These are phyloP conservation scores for Panellus pusillus DNA, from an alignment of 768 basidiomycete species.

Conservation along the genomic window DNA sequence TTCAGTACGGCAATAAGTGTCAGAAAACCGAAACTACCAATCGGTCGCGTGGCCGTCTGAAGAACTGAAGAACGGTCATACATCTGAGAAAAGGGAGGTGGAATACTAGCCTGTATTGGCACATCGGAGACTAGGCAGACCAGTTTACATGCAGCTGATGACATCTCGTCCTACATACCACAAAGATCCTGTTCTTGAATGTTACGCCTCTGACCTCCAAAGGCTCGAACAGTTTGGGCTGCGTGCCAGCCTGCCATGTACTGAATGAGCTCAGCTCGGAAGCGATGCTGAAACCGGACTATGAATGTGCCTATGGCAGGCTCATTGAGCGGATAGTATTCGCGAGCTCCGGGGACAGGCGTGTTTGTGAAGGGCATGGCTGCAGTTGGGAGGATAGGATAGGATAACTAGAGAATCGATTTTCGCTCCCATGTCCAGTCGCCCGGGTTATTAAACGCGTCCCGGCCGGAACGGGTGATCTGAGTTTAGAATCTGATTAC, in stretches of 20 bases:
- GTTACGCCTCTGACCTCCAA: conserved; percentile 57
- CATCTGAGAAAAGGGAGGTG: background rate
- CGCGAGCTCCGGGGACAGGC: conserved; percentile 47
- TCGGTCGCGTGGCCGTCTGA: conserved; percentile 70
- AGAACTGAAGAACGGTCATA: conserved; percentile 1
- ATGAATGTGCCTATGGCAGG: conserved; percentile 49
- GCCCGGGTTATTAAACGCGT: no score
- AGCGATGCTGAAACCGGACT: conserved; percentile 10
- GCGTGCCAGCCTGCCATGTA: conserved; percentile 43
- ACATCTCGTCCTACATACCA: conserved; percentile 37
- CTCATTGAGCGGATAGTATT: conserved; percentile 62
- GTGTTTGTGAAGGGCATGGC: conserved; percentile 39
- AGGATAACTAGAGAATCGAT: background rate
- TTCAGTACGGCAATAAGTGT: no score
- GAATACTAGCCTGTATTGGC: conserved; percentile 72
- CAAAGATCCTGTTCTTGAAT: conserved; percentile 78
- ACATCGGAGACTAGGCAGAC: conserved; percentile 68
- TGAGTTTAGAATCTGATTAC: no score
- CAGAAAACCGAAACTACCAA: conserved; percentile 32
- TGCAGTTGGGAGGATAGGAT: background rate
- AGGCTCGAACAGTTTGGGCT: conserved; percentile 66
- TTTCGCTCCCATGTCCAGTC: no score
- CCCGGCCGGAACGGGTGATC: no score
- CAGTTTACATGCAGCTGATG: background rate
- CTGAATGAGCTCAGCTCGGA: background rate